A percentile compares a stretch with the other conserved stretches of the same genome.
Evolutionary conservation across 192 early-diverging fungal genomes (phyloP).

Genomic region (Spizellomyces punctatus): DNA sequence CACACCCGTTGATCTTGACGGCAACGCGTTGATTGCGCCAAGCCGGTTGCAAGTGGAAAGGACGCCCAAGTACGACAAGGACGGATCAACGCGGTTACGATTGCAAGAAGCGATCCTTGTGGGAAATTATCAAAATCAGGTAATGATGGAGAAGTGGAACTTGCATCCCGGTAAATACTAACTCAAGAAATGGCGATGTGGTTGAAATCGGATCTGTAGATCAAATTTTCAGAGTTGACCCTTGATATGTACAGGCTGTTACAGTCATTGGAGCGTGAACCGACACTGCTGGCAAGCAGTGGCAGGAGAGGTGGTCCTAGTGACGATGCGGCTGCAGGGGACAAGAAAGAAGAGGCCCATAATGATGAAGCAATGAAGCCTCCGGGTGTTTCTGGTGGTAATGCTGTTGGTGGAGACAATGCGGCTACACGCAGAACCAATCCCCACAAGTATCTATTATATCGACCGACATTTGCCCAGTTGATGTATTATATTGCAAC

Average conservation of each 20-base stretch:
- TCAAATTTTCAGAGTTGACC: constrained; percentile 96
- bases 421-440: constrained; percentile 55
- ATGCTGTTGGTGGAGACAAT: constrained; percentile 32
- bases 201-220: constrained; percentile 35
- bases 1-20: constrained; percentile 59
- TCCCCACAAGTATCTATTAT: constrained; percentile 93
- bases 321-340: constrained; percentile 2
- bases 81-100: constrained; percentile 56
- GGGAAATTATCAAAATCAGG: constrained; percentile 91
- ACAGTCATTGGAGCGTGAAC: constrained; percentile 88
- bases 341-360: constrained; percentile 8
- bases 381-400: constrained; percentile 25
- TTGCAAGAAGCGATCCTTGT: constrained; percentile 96
- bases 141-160: neutral
- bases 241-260: constrained; percentile 96
- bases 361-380: neutral
- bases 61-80: constrained; percentile 58
- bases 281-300: constrained; percentile 33
- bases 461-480: constrained; percentile 88
- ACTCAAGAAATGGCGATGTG: neutral
- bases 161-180: neutral
- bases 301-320: neutral
- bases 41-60: constrained; percentile 57
- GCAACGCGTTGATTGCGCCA: constrained; percentile 40
- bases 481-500: constrained; percentile 89